Evolutionary conservation across 306 rosid species (phyloP), one percentile per base, ranked within the genome.

Genomic region (Castanea sativa): DNA sequence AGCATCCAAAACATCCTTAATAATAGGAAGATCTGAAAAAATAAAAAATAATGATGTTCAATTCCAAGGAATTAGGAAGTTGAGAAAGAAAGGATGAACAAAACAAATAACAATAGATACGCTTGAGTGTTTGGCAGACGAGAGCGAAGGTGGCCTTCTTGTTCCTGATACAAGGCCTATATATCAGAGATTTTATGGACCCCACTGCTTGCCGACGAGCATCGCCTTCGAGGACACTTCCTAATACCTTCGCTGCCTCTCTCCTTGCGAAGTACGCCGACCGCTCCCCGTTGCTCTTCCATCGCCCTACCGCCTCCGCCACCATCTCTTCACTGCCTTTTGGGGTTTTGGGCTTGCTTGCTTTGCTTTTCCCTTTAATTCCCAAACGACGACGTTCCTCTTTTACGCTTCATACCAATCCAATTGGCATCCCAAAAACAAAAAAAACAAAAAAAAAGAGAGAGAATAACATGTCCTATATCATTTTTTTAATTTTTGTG

Each of bases 101-200:
- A 41, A 41, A 41, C 3, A 29, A 29, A 0, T 25, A 25, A 25
- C 27, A 25, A 20, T 0, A 53, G 41, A 85, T 88, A 92, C 99
- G 88, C 70, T 95, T 95, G 19, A 92, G 99, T 19, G 99, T 92
- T 84, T 95, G 87, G 60, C 96, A 92, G 9, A 95, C 83, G 58
- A 95, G 87, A 84, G 98, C 97, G 59, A 89, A 90, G 1, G 99
- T 90, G 3, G 92, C 98, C 75, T 89, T 95, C 89, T 95, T 95
- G 85, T 95, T 95, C 74, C 94, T 79, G 55, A 95, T 78, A 0
- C 97, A 90, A 57, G 99, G 96, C 55, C 88, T 87, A 68, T 90
- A 93, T 43, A 95, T 87, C 13, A 95, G 96, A 19, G 98, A 81
- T 86, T 95, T 93, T 84, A 95, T 95, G 75, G 99, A 91, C 71